phyloP scores from a whole-genome alignment of 1,284 basidiomycete genomes.

The Sporisorium scitamineum region DNA sequence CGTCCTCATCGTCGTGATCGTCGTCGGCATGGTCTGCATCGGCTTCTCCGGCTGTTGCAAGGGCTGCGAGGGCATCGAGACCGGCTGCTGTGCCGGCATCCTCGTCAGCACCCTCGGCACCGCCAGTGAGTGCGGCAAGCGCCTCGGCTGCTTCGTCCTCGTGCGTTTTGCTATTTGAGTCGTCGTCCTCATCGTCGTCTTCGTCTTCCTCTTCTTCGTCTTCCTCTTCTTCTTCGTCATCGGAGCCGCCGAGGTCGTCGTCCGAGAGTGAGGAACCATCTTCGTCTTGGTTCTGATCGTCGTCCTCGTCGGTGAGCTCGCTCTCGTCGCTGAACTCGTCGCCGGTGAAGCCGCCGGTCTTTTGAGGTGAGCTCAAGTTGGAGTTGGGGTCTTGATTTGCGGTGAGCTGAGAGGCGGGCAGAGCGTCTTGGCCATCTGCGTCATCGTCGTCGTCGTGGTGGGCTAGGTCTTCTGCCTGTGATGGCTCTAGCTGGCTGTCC shows the following conservation, averaged over 20 bases:
- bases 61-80: conserved; percentile 59
- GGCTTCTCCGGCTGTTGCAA: conserved; percentile 47
- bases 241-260: conserved; percentile 47
- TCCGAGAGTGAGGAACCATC: conserved; percentile 46
- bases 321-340: conserved; percentile 62
- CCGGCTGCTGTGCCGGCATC: conserved; percentile 42
- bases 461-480: conserved; percentile 17
- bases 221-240: conserved; percentile 50
- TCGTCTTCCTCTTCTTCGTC: conserved; percentile 32
- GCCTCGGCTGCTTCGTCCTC: conserved; percentile 60
- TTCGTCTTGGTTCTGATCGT: conserved; percentile 49
- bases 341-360: conserved; percentile 48
- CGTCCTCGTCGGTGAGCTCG: conserved; percentile 58
- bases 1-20: conserved; percentile 46
- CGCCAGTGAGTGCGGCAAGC: conserved; percentile 54
- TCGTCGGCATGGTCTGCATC: conserved; percentile 24
- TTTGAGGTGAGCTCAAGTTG: conserved; percentile 51
- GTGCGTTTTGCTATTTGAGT: conserved; percentile 36
- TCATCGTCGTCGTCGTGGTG: conserved; percentile 6
- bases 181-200: conserved; percentile 39
- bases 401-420: conserved; percentile 32
- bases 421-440: conserved; percentile 12
- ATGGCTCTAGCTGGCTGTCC: conserved; percentile 26
- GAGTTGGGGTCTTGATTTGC: conserved; percentile 38
- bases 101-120: conserved; percentile 20